These are phyloP conservation scores for Pulchroboletus neoregius DNA, from an alignment of 1,284 basidiomycete species.

Conservation along the genomic window DNA sequence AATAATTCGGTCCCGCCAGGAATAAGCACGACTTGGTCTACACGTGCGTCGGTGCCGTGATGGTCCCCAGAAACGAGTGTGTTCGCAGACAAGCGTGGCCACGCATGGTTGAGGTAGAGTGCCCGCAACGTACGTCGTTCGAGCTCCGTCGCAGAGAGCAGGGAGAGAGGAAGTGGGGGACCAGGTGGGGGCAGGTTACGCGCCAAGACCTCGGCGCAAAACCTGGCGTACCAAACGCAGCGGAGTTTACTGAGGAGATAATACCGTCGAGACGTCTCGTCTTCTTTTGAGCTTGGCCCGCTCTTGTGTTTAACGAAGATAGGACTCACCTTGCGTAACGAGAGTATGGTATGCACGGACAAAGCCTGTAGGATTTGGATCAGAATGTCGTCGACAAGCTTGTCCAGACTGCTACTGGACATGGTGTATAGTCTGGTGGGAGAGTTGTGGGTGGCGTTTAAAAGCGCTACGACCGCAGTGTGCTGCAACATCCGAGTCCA, in stretches of 20 bases:
- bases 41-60: not conserved
- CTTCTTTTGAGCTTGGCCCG: not conserved
- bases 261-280: conserved; percentile 29
- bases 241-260: conserved; percentile 27
- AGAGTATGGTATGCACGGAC: conserved; percentile 17
- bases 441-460: not conserved
- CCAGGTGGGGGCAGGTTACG: conserved; percentile 24
- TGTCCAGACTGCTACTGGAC: conserved; percentile 18
- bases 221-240: conserved; percentile 23
- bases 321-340: conserved; percentile 23
- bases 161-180: conserved; percentile 4
- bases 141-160: conserved; percentile 23
- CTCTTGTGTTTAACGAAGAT: not conserved
- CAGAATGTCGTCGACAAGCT: conserved; percentile 27
- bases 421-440: not conserved
- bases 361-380: conserved; percentile 18
- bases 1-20: conserved; percentile 25
- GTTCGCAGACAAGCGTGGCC: conserved; percentile 20
- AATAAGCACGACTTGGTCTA: conserved; percentile 31
- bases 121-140: conserved; percentile 29
- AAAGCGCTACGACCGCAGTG: conserved; percentile 4
- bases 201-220: conserved; percentile 23
- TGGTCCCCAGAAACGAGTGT: conserved; percentile 9
- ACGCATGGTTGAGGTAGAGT: conserved; percentile 22
- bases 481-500: not conserved